Conservation (phyloP, 2,329 filamentous ascomycete species). For the Lasiodiplodia theobromae region DNA sequence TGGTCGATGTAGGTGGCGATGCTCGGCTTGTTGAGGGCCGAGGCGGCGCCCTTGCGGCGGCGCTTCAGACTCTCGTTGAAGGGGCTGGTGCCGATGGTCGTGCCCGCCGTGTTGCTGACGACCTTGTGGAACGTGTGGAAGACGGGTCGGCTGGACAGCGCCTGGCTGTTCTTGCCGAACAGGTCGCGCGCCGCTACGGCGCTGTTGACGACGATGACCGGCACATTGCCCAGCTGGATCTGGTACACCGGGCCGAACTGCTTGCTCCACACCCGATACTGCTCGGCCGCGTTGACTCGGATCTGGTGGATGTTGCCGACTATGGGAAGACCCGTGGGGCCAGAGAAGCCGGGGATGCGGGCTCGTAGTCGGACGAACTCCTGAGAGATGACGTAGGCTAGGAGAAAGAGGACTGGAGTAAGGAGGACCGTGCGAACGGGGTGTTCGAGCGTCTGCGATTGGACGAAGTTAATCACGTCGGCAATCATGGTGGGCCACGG, state of each 20-base stretch:
- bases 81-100: constrained; percentile 72
- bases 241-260: constrained; percentile 53
- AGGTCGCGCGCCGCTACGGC: constrained; percentile 50
- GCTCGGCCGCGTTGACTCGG: constrained; percentile 51
- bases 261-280: constrained; percentile 52
- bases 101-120: constrained; percentile 69
- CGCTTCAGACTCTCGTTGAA: constrained; percentile 71
- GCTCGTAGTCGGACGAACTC: constrained; percentile 46
- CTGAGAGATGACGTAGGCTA: constrained; percentile 46
- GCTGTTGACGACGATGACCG: constrained; percentile 53
- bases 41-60: constrained; percentile 69
- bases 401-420: constrained; percentile 39
- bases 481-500: constrained; percentile 26
- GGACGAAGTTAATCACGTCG: constrained; percentile 3
- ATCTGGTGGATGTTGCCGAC: constrained; percentile 54
- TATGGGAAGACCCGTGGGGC: constrained; percentile 48
- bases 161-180: constrained; percentile 52
- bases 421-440: constrained; percentile 38
- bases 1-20: constrained; percentile 69
- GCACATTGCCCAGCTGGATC: constrained; percentile 55
- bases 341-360: constrained; percentile 48
- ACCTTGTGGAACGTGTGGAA: constrained; percentile 60
- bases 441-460: constrained; percentile 33
- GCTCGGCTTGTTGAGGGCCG: constrained; percentile 69
- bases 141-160: constrained; percentile 51